phyloP scores from a whole-genome alignment of 768 basidiomycete genomes.

The Kwoniella newhampshirensis region DNA sequence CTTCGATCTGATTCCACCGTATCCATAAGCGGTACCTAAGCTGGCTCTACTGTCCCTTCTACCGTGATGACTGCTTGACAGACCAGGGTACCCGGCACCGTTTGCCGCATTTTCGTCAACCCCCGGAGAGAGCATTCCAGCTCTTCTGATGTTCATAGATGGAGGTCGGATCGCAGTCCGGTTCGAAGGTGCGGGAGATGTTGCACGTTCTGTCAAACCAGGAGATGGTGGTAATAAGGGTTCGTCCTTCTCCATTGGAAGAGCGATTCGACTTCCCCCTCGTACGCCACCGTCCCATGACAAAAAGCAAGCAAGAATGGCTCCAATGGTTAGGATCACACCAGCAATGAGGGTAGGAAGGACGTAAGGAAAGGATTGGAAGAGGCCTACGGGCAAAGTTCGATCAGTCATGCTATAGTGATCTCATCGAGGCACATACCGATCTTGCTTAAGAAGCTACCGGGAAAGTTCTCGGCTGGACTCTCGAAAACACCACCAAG shows the following conservation, averaged over 20 bases:
- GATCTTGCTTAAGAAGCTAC: conserved; percentile 62
- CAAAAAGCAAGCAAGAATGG: conserved; percentile 82
- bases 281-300: conserved; percentile 86
- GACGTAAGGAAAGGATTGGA: conserved; percentile 82
- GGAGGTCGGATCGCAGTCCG: conserved; percentile 27
- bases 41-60: conserved; percentile 49
- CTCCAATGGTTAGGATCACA: conserved; percentile 73
- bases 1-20: conserved; percentile 52
- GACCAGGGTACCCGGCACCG: conserved; percentile 33
- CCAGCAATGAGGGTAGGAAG: conserved; percentile 80
- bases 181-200: conserved; percentile 29
- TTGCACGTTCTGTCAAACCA: conserved; percentile 6
- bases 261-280: conserved; percentile 73
- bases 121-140: conserved; percentile 31
- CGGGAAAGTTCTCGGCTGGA: conserved; percentile 83
- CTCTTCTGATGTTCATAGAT: conserved; percentile 16
- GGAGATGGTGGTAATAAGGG: conserved; percentile 24
- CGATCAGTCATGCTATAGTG: neutral
- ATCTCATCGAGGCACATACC: conserved; percentile 26
- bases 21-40: conserved; percentile 52
- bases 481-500: conserved; percentile 54
- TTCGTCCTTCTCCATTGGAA: conserved; percentile 70
- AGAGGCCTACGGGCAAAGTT: conserved; percentile 56
- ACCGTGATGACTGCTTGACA: conserved; percentile 18
- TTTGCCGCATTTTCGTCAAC: conserved; percentile 22